Base-by-base conservation (phyloP, 2,329 filamentous ascomycete genomes). In the Colletotrichum lupini region DNA sequence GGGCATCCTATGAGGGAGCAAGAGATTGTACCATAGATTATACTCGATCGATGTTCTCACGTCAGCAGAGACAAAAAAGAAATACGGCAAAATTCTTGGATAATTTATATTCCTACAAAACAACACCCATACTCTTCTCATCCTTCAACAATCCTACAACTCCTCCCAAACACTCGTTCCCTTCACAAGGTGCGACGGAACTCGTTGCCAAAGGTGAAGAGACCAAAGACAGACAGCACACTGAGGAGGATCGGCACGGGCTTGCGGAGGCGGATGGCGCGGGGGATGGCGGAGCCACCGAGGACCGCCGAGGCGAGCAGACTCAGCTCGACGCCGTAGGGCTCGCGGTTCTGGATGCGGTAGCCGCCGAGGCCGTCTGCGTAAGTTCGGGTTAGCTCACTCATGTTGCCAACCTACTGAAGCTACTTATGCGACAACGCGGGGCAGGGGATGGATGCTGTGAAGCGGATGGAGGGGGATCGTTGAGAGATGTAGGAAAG, bases 301-400 rank as follows among this genome's bases (percentile, higher is more conserved):
- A 99, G 89, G 30, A 98, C 85, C n/a, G 95, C 79, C 0, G 94
- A 97, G 5, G 97, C 97, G 56, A 98, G 87, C 11, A 99, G 88
- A n/a, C 93, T 94, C 56, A 98, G 86, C 84, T 98, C 97, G 77
- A 97, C 85, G 75, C 96, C 97, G 82, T 97, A 98, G 3, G 93
- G 82, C 81, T 95, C 89, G 74, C 89, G 87, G 78, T 91, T 92
- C 78, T 93, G 92, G 75, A 98, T 92, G 72, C 95, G 93, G 80
- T 94, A 92, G 76, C 93, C 95, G 75, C 95, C 94, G 56, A 98
- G 86, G 28, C 91, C 92, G 83, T 99, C 89, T 91, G 75, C 26
- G 37, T 24, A 8, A n/a, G 28, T 32, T 11, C 19, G 22, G 30
- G 56, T 68, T 42, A 69, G 57, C 24, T 6, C 5, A 22, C 42